Evolutionary conservation across 192 early-diverging fungal genomes (phyloP), one percentile per base, ranked within the genome.

Genomic region (Bifiguratus adelaidae): DNA sequence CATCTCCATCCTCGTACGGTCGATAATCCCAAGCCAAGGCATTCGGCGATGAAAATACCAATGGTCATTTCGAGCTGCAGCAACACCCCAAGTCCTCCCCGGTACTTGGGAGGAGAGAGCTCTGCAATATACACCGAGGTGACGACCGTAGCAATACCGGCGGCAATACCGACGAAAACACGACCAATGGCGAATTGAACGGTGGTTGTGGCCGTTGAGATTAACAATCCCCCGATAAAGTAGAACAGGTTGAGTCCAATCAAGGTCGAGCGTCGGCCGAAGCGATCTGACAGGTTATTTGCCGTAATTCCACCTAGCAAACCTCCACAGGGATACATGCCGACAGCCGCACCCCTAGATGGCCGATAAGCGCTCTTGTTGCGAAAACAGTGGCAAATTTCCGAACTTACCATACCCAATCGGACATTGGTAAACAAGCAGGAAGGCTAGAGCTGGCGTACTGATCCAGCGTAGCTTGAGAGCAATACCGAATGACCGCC

Each of bases 231-330:
- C 12, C 76, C 65, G 15, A 73, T 50, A 26, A 69, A 48, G 55
- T 67, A 80, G 21, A 55, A 41, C 9, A 73, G 29, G 57, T 80
- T 80, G 53, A 61, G 66, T 37, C 56, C 47, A 20, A 80, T 50
- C 41, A 80, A 63, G 7, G 69, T 53, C 30, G 74, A 67, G 50
- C 80, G 76, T 50, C 84, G 79, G 15, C 85, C 85, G 41, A 68
- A 74, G 33, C 51, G 44, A 49, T 75, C 57, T 23, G 79, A 67
- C 46, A 83, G 59, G n/a, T 57, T 52, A 27, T 74, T 77, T 37
- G 78, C 80, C n/a, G 69, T 51, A 22, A 86, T 54, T 21, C 70
- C 83, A 22, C 85, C 85, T 7, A 75, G 13, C n/a, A 85, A 61
- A 27, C 81, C 83, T 33, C 83, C 85, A 26, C 76, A 51, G 9